A percentile compares a stretch with the other conserved stretches of the same genome.
phyloP scores from a whole-genome alignment of 208 protist genomes.

The Herpetomonas tarakana region DNA sequence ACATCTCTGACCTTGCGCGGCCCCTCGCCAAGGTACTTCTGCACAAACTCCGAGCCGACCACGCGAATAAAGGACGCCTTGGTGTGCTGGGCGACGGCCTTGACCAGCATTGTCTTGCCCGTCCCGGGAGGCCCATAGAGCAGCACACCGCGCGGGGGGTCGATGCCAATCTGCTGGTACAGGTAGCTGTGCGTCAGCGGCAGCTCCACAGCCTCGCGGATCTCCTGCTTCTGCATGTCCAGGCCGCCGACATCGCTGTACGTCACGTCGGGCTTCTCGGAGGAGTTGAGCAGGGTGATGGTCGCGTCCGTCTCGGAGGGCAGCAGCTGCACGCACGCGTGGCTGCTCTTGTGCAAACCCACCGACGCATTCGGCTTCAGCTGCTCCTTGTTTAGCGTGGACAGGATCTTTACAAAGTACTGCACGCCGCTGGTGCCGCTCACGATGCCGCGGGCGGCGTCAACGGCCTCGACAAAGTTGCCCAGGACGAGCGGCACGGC shows the following conservation, averaged over 20 bases:
- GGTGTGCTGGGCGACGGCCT: slow-evolving; percentile 99
- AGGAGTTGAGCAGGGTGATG: slow-evolving; percentile 93
- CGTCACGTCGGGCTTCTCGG: slow-evolving; percentile 92
- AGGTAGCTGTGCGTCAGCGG: slow-evolving; percentile 99
- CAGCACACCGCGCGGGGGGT: slow-evolving; percentile 99
- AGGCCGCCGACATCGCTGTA: slow-evolving; percentile 98
- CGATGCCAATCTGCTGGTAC: slow-evolving; percentile 99
- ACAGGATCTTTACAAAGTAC: slow-evolving; percentile 98
- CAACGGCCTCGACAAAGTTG: slow-evolving; percentile 99
- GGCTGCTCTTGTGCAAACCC: slow-evolving; percentile 98
- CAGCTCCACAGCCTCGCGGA: slow-evolving; percentile 99
- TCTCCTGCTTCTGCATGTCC: slow-evolving; percentile 99
- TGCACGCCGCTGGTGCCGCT: slow-evolving; percentile 95
- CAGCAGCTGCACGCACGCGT: slow-evolving; percentile 98
- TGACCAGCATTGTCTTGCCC: slow-evolving; percentile 99
- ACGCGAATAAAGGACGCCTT: slow-evolving; percentile 98
- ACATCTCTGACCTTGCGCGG: slow-evolving; percentile 99
- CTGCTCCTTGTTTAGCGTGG: slow-evolving; percentile 96
- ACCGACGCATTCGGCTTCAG: slow-evolving; percentile 99
- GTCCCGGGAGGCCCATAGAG: slow-evolving; percentile 98
- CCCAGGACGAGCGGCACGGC: slow-evolving; percentile 99
- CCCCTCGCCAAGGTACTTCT: slow-evolving; percentile 99
- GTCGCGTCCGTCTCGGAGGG: slow-evolving; percentile 97
- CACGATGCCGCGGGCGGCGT: slow-evolving; percentile 95
- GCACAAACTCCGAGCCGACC: slow-evolving; percentile 99